Conservation (phyloP, 495 filamentous ascomycete species). For the Tuber borchii region DNA sequence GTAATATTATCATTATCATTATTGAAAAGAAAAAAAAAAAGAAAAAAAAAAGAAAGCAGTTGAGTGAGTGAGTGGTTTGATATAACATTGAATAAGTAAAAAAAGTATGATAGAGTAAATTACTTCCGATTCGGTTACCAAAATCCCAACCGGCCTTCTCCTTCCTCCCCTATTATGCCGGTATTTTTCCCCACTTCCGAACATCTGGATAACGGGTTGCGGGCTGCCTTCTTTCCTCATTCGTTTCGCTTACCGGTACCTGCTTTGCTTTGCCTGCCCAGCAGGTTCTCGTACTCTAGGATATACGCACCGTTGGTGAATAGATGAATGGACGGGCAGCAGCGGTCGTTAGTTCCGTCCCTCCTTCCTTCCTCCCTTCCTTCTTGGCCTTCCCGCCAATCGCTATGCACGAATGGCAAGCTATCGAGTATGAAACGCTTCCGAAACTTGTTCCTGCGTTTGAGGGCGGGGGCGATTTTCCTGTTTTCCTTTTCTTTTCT, state of each 20-base stretch:
- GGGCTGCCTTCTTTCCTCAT: neutral
- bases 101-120: too few species aligned
- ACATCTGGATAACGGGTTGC: neutral
- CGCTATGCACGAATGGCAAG: neutral
- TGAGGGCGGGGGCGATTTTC: neutral
- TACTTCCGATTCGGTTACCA: neutral
- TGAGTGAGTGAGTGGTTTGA: neutral
- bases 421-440: neutral
- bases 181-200: neutral
- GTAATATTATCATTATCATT: too few species aligned
- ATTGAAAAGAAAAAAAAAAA: neutral
- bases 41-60: neutral
- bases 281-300: neutral
- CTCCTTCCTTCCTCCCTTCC: neutral
- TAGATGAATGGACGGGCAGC: neutral
- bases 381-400: too few species aligned
- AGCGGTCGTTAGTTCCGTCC: too few species aligned
- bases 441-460: constrained; percentile 1
- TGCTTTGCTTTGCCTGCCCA: neutral
- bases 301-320: neutral
- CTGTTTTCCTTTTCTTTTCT: neutral
- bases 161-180: neutral
- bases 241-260: neutral
- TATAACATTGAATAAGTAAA: neutral
- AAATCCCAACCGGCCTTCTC: neutral